Conservation (phyloP, 2,329 filamentous ascomycete species). For the Colletotrichum godetiae region DNA sequence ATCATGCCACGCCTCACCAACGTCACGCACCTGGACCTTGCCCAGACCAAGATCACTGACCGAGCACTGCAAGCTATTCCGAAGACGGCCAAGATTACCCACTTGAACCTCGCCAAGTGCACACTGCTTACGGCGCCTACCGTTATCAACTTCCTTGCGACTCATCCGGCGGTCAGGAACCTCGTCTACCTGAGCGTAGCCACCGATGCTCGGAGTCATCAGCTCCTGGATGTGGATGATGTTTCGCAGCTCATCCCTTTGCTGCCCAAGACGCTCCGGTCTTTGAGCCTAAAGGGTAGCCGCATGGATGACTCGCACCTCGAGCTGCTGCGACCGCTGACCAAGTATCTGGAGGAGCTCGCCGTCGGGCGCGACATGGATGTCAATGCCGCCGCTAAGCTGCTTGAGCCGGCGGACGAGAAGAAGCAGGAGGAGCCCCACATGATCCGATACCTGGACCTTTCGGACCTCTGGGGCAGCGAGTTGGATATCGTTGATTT, state of each 20-base stretch:
- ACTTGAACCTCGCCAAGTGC: constrained; percentile 84
- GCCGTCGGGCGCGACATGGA: constrained; percentile 77
- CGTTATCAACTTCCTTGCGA: constrained; percentile 77
- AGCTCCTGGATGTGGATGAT: constrained; percentile 75
- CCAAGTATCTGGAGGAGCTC: constrained; percentile 81
- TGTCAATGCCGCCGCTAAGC: constrained; percentile 72
- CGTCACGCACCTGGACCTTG: constrained; percentile 83
- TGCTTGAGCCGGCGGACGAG: constrained; percentile 66
- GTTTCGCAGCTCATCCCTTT: constrained; percentile 72
- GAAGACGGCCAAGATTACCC: constrained; percentile 76
- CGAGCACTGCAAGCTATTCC: constrained; percentile 77
- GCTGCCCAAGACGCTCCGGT: constrained; percentile 75
- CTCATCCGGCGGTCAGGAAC: constrained; percentile 75
- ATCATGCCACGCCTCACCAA: constrained; percentile 77
- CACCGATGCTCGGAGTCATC: constrained; percentile 77
- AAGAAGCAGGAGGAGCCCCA: constrained; percentile 57
- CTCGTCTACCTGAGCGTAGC: constrained; percentile 80
- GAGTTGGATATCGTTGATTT: constrained; percentile 69
- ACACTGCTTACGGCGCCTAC: constrained; percentile 73
- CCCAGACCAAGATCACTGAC: constrained; percentile 81
- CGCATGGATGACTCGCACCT: constrained; percentile 75
- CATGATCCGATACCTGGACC: constrained; percentile 79
- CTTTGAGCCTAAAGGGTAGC: constrained; percentile 81
- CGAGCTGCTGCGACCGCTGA: constrained; percentile 70
- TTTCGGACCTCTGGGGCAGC: constrained; percentile 76